Percentiles rank a stretch among this genome's conserved stretches.
These are phyloP conservation scores for Cercospora beticola DNA, from an alignment of 2,329 filamentous ascomycete genomes.

Conservation along the genomic window DNA sequence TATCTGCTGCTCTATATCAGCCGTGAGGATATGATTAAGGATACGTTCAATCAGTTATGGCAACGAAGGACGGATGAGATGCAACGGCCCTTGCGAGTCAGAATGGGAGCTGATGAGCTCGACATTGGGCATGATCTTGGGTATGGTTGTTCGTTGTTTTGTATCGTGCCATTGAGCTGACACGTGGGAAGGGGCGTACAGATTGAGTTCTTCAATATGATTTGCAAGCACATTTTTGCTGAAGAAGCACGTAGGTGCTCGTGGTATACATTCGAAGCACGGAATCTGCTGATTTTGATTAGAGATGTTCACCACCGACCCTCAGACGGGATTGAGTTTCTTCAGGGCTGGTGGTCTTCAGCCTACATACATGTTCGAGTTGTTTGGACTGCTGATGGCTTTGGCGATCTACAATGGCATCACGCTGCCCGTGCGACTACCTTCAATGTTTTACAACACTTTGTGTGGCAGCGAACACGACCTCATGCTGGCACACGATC, in stretches of 20 bases:
- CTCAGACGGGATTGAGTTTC: constrained; percentile 77
- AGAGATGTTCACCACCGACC: constrained; percentile 76
- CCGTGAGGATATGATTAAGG: constrained; percentile 43
- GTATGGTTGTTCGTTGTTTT: neutral
- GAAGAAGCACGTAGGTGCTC: constrained; percentile 64
- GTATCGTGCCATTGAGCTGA: neutral
- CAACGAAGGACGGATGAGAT: constrained; percentile 78
- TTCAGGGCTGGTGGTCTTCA: constrained; percentile 81
- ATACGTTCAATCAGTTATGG: constrained; percentile 80
- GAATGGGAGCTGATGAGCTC: constrained; percentile 73
- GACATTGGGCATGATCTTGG: constrained; percentile 89
- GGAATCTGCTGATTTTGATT: neutral
- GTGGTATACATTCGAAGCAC: neutral
- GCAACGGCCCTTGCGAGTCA: constrained; percentile 81
- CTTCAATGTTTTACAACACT: constrained; percentile 77
- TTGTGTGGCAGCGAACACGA: constrained; percentile 50
- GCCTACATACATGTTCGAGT: constrained; percentile 84
- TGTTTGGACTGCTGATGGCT: constrained; percentile 83
- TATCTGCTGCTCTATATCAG: constrained; percentile 49
- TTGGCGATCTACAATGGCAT: constrained; percentile 91
- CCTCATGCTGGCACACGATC: neutral
- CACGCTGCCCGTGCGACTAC: constrained; percentile 86
- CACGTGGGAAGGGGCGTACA: constrained; percentile 69
- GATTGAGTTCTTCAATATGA: constrained; percentile 89
- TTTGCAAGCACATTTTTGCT: constrained; percentile 75